These are phyloP conservation scores for Globisporangium carolinianum DNA, from an alignment of 352 stramenopile species.

Conservation along the genomic window DNA sequence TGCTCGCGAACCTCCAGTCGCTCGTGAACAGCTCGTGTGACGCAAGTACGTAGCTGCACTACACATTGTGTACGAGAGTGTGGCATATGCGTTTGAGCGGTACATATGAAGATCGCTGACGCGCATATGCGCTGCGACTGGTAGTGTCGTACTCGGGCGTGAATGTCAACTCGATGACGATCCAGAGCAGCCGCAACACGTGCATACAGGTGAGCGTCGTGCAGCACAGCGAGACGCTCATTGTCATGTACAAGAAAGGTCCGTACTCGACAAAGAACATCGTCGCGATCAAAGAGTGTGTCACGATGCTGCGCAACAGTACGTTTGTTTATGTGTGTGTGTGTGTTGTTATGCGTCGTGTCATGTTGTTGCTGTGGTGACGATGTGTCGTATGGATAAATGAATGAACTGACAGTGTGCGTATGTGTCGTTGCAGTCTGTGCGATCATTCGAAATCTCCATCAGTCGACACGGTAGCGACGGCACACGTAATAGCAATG, in stretches of 20 bases:
- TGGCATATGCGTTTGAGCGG: conserved; percentile 1
- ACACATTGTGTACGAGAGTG: not conserved
- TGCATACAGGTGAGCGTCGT: conserved; percentile 86
- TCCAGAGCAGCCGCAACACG: conserved; percentile 79
- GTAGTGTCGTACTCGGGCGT: conserved; percentile 80
- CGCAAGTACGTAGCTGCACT: conserved; percentile 52
- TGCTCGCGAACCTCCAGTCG: conserved; percentile 86
- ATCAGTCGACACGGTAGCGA: conserved; percentile 46
- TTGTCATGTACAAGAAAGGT: conserved; percentile 85
- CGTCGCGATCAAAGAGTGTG: conserved; percentile 73
- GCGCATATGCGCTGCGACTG: not conserved
- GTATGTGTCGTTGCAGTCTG: conserved; percentile 27
- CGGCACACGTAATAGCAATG: not conserved
- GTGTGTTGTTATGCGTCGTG: no score
- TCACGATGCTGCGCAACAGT: conserved; percentile 74
- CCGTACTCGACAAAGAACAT: conserved; percentile 56
- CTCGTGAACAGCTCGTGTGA: conserved; percentile 81
- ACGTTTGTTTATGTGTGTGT: not conserved
- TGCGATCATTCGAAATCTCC: conserved; percentile 57
- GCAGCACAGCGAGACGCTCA: conserved; percentile 67
- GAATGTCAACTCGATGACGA: conserved; percentile 78
- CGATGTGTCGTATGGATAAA: not conserved
- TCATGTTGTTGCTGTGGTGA: not conserved
- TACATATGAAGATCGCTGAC: not conserved
- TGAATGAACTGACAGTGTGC: no score